A percentile compares a stretch with the other conserved stretches of the same genome.
Evolutionary conservation across 441 rosid genomes (phyloP).

Genomic region (Codiaeum variegatum): DNA sequence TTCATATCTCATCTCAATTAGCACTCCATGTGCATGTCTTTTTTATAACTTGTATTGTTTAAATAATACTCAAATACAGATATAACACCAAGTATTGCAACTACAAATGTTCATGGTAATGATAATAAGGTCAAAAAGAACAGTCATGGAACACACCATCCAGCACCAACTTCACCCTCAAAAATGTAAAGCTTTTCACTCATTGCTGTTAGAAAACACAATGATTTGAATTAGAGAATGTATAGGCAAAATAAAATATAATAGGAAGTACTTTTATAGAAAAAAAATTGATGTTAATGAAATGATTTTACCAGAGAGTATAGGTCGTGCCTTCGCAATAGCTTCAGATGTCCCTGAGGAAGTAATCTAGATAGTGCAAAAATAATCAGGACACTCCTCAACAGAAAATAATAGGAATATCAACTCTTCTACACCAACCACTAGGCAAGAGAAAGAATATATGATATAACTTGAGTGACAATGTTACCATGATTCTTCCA

Average conservation of each 20-base stretch:
- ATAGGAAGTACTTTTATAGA: not conserved
- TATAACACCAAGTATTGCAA: constrained; percentile 2
- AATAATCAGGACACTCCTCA: constrained; percentile 21
- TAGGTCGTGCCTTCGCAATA: constrained; percentile 65
- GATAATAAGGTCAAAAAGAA: not conserved
- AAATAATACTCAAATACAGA: not conserved
- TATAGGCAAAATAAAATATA: constrained; percentile 10
- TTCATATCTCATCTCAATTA: constrained; percentile 3
- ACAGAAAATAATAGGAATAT: constrained; percentile 14
- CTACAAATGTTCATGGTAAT: not conserved
- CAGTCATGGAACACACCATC: constrained; percentile 55
- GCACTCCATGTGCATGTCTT: not conserved
- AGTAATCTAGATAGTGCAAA: constrained; percentile 45
- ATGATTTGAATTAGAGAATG: constrained; percentile 18
- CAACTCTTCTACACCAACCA: constrained; percentile 1
- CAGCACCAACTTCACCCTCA: constrained; percentile 82
- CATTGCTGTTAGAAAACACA: constrained; percentile 57
- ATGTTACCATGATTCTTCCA: constrained; percentile 64
- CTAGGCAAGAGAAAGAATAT: constrained; percentile 9
- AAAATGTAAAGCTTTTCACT: constrained; percentile 62
- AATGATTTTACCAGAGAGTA: constrained; percentile 63
- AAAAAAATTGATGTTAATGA: constrained; percentile 14
- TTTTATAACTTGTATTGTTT: constrained; percentile 1
- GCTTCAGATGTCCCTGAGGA: constrained; percentile 85
- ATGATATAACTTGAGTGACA: constrained; percentile 1